Conservation (phyloP, 306 rosid genomes). For the Betula pendula region DNA sequence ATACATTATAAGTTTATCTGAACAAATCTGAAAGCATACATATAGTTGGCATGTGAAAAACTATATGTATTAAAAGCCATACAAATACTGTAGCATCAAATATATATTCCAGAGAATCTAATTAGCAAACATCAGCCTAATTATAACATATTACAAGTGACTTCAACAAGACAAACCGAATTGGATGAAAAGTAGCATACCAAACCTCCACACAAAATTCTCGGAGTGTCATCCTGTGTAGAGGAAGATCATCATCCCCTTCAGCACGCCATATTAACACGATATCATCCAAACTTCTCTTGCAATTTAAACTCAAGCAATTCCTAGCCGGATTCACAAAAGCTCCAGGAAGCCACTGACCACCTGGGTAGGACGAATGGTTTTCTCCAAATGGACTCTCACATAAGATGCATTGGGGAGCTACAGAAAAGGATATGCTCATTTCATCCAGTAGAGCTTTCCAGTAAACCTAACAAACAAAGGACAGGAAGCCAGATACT, state of each 20-base stretch:
- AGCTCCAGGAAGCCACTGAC: constrained; percentile 92
- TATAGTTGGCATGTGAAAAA: not conserved
- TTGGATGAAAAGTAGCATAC: constrained; percentile 44
- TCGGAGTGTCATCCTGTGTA: constrained; percentile 58
- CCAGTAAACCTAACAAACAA: constrained; percentile 72
- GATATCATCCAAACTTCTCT: constrained; percentile 65
- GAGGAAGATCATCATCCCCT: constrained; percentile 62
- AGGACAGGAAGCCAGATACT: constrained; percentile 11
- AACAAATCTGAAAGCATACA: not conserved
- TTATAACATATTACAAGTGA: not conserved
- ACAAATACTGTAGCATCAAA: not conserved
- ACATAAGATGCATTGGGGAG: constrained; percentile 69
- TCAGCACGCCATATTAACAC: constrained; percentile 82
- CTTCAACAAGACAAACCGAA: constrained; percentile 6
- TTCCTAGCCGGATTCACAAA: constrained; percentile 71
- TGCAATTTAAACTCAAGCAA: constrained; percentile 58
- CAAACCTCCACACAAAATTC: constrained; percentile 80
- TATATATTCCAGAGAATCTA: not conserved
- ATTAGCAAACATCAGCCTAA: not conserved
- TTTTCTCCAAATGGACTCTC: constrained; percentile 41
- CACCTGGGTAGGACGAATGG: constrained; percentile 51
- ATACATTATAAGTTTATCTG: not conserved
- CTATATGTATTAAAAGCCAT: not conserved
- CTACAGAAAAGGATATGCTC: constrained; percentile 54
- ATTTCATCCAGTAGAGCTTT: constrained; percentile 68